Evolutionary conservation across 164 flowering plant genomes (phyloP).

Genomic region (Kalanchoe fedtschenkoi): DNA sequence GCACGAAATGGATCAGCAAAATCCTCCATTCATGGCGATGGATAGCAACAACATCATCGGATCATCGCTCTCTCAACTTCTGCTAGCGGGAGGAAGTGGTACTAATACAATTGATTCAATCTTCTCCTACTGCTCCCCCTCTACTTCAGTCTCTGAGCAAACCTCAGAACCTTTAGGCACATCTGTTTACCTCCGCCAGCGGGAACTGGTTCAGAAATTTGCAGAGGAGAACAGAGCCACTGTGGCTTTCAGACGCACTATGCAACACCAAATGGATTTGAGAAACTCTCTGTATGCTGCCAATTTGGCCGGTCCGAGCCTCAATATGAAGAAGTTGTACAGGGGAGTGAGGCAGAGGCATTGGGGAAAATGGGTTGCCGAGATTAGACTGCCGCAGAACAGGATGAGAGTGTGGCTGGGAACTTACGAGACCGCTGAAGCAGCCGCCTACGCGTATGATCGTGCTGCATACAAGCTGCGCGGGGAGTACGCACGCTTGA

Average conservation of each 20-base stretch:
- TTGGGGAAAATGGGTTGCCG: constrained; percentile 99
- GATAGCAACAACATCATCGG: constrained; percentile 5
- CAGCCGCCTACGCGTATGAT: constrained; percentile 92
- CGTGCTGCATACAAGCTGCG: constrained; percentile 85
- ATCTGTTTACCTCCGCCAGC: constrained; percentile 64
- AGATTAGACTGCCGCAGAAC: constrained; percentile 87
- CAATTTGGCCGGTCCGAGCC: constrained; percentile 7
- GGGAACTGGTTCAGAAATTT: constrained; percentile 54
- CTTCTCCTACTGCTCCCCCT: constrained; percentile 30
- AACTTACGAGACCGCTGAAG: constrained; percentile 76
- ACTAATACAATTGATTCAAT: constrained; percentile 69
- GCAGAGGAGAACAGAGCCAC: constrained; percentile 20
- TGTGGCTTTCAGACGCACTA: neutral
- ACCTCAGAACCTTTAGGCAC: constrained; percentile 52
- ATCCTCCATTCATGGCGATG: constrained; percentile 2
- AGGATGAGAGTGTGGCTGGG: constrained; percentile 90
- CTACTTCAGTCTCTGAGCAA: constrained; percentile 15
- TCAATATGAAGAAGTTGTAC: constrained; percentile 58
- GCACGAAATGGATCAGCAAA: neutral
- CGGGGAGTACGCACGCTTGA: constrained; percentile 79
- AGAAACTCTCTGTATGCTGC: constrained; percentile 8
- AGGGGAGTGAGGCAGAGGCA: constrained; percentile 98
- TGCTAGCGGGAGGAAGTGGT: constrained; percentile 16
- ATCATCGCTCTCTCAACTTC: constrained; percentile 3
- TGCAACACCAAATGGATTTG: constrained; percentile 7